Conservation (phyloP, 371 early-diverging fungal species). For the Haplosporangium sp. region DNA sequence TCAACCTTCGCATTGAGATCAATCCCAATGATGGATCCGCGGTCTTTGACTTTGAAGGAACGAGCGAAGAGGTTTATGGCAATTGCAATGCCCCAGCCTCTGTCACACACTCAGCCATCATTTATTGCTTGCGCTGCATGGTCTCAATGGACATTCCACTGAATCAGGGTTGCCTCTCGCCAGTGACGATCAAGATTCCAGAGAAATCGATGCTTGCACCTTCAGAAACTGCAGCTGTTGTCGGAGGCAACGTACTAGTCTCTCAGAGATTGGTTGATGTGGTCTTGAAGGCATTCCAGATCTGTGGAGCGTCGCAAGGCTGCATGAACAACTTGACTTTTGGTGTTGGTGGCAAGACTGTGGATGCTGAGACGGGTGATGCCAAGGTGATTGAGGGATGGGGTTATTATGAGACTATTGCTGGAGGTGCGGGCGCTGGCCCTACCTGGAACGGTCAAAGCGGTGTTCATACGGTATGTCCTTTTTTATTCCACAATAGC, state of each 20-base stretch:
- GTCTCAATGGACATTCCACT: conserved; percentile 91
- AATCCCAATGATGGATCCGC: conserved; percentile 79
- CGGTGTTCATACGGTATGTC: conserved; percentile 69
- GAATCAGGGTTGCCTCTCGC: conserved; percentile 94
- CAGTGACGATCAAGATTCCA: conserved; percentile 86
- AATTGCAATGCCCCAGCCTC: conserved; percentile 61
- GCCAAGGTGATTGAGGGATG: conserved; percentile 72
- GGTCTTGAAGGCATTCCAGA: conserved; percentile 88
- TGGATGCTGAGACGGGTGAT: conserved; percentile 61
- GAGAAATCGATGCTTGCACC: conserved; percentile 80
- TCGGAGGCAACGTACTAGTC: conserved; percentile 97
- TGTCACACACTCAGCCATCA: conserved; percentile 89
- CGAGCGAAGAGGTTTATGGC: conserved; percentile 87
- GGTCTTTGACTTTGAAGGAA: conserved; percentile 93
- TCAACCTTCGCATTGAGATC: conserved; percentile 82
- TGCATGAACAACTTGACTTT: conserved; percentile 97
- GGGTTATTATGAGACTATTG: conserved; percentile 97
- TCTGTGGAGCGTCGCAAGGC: conserved; percentile 95
- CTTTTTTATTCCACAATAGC: neutral
- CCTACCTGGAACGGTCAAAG: conserved; percentile 90
- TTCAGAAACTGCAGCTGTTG: conserved; percentile 88
- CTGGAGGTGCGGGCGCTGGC: conserved; percentile 89
- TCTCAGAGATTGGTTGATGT: conserved; percentile 95
- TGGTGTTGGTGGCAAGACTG: conserved; percentile 76
- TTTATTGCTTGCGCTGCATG: conserved; percentile 94